Base-by-base conservation (phyloP, 257 asterid species). In the Rhazya stricta region DNA sequence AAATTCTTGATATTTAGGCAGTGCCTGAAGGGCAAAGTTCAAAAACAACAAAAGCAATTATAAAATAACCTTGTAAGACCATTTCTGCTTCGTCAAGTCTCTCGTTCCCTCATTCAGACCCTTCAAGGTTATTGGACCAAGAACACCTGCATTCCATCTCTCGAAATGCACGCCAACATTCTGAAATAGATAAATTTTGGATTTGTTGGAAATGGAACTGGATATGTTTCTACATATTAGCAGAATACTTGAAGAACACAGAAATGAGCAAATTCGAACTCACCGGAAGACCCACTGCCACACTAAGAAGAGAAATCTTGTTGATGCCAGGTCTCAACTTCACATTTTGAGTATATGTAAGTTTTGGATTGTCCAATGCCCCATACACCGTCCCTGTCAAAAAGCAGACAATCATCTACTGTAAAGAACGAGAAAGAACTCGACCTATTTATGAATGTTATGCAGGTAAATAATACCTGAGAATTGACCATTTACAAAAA, bases 231-330 rank as follows among this genome's bases (percentile, higher is more conserved):
- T 58, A 42, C 16, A 30, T 65, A n/a, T 57, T 27, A 23, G 56
- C 23, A 45, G 16, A 62, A 19, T 53, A 46, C 36, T 46, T 37
- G n/a, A 46, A 72, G 66, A 37, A 25, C 54, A 41, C 69, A 72
- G n/a, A 58, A 48, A 73, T 15, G 34, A 34, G 56, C 39, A 62
- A 75, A 25, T 32, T 73, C 37, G 74, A 79, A 83, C 96, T 84
- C 76, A 94, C 99, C 84, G 97, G 88, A 36, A 92, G 86, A 50
- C 98, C 99, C 71, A 94, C 91, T 67, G 97, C 53, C 63, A 86
- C 96, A 29, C 98, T 94, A 25, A 92, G 98, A 45, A 94, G 74
- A 50, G 97, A 89, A 58, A 94, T 88, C 86, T 87, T 89, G 96
- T 94, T 94, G 51, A 83, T 34, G 30, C 99, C 99, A 32, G 89